Base-by-base conservation (phyloP, 176 grass and related monocot species). In the Melocanna baccifera region DNA sequence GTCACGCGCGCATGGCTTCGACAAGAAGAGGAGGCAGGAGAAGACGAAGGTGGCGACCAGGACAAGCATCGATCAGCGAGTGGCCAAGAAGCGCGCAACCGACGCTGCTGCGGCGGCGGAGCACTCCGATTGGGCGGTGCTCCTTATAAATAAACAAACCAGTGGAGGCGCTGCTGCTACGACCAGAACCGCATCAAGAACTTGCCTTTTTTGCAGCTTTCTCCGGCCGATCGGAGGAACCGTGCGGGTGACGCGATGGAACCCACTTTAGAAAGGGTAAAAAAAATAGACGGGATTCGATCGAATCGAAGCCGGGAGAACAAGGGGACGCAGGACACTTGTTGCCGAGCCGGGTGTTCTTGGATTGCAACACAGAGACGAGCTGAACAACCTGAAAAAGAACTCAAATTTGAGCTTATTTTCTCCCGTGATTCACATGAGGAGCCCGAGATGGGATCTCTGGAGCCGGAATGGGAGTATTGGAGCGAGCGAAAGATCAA, bases 1-100 rank as follows among this genome's bases (percentile, higher is more conserved):
- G 42, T 97, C 94, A 94, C 75, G 81, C 22, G 82, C 78, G 89
- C 94, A 93, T 91, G 78, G 77, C 81, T 90, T 94, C 20, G 94
- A 92, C 64, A 97, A 23, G 46, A 97, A 73, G 46, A 94, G 57
- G 52, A 91, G 71, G 52, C 71, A 87, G 84, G 90, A 78, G 70
- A 86, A 83, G 59, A 84, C 83, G 79, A 94, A 89, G 71, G 96
- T 86, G 48, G 91, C 82, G 30, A 91, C 66, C 73, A 96, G 86
- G 86, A 86, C 84, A 78, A 96, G 88, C 96, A 99, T 99, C 50
- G 79, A 81, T 81, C 65, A 92, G 80, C 61, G 58, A 73, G 22
- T 18, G 28, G 68, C 32, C 65, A 79, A 39, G 40, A 59, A 74
- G 28, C 18, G 5, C 32, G 12, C 42, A 43, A 26, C 69, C 25